Conservation (phyloP, 225 moss, liverwort and hornwort genomes). For the Takakia lepidozioides region DNA sequence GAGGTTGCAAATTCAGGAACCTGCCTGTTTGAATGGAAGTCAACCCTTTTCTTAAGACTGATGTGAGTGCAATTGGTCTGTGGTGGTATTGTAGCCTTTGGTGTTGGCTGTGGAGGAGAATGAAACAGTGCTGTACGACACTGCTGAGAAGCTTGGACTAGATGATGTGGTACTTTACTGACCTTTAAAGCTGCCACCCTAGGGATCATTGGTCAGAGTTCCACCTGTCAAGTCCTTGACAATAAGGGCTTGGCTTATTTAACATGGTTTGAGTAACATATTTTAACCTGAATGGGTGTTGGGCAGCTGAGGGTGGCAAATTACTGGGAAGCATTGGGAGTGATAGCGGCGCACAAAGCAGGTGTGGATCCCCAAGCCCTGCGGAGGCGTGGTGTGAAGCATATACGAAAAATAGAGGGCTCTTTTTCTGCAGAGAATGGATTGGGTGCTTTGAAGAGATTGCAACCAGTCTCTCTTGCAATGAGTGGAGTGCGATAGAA, state of each 20-base stretch:
- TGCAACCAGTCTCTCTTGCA: conserved; percentile 23
- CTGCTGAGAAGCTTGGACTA: conserved; percentile 65
- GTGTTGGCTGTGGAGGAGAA: conserved; percentile 88
- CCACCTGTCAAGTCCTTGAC: too few relatives aligned
- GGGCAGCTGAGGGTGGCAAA: conserved; percentile 80
- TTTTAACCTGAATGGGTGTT: background rate
- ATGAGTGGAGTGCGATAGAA: conserved; percentile 24
- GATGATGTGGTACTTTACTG: conserved; percentile 45
- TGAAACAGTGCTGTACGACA: conserved; percentile 74
- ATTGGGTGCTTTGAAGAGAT: conserved; percentile 21
- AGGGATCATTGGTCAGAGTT: too few relatives aligned
- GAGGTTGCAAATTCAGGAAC: too few relatives aligned
- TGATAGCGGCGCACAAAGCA: conserved; percentile 94
- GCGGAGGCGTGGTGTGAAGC: conserved; percentile 59
- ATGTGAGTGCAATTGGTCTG: background rate
- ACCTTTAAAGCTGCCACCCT: too few relatives aligned
- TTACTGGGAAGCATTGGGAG: conserved; percentile 91
- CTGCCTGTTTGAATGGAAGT: too few relatives aligned
- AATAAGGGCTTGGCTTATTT: background rate
- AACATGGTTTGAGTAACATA: background rate
- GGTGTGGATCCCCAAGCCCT: conserved; percentile 68
- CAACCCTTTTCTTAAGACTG: too few relatives aligned
- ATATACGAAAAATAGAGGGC: conserved; percentile 31
- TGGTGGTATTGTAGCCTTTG: conserved; percentile 48
- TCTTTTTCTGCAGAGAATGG: conserved; percentile 11